A percentile compares a stretch with the other conserved stretches of the same genome.
phyloP scores from a whole-genome alignment of 2,329 filamentous ascomycete genomes.

The Coniosporium tulheliwenetii region DNA sequence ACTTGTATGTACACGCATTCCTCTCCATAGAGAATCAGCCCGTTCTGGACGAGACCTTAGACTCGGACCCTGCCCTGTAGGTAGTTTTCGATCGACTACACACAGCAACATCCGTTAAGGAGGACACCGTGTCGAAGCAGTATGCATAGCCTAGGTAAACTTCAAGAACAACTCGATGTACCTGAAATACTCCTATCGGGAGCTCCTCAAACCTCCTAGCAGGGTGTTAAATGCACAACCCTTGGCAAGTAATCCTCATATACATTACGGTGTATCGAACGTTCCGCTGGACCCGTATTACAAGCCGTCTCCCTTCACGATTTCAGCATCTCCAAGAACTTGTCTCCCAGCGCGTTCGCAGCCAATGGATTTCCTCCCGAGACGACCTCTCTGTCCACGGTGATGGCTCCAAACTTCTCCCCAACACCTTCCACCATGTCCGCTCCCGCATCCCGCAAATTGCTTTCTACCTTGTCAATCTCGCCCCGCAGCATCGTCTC shows the following conservation, averaged over 20 bases:
- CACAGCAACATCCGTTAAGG: too few species aligned
- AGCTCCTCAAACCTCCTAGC: too few species aligned
- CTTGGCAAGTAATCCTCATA: neutral
- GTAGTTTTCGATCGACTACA: too few species aligned
- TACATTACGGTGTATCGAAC: neutral
- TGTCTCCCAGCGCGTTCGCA: slow-evolving; percentile 15
- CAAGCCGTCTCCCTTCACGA: slow-evolving; percentile 1
- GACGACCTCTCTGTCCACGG: slow-evolving; percentile 24
- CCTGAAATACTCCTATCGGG: too few species aligned
- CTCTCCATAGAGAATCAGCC: too few species aligned
- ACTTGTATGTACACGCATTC: too few species aligned
- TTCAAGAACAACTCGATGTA: too few species aligned
- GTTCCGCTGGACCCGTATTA: too few species aligned
- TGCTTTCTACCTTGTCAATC: slow-evolving; percentile 25
- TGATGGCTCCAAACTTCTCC: slow-evolving; percentile 25
- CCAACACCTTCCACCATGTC: slow-evolving; percentile 26
- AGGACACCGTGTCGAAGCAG: too few species aligned
- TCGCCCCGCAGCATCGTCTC: slow-evolving; percentile 27
- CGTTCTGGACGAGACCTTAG: too few species aligned
- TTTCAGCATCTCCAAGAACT: slow-evolving; percentile 17
- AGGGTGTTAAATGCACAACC: neutral
- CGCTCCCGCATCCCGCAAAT: slow-evolving; percentile 22
- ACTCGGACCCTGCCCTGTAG: too few species aligned
- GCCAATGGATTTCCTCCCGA: slow-evolving; percentile 17
- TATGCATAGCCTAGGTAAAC: too few species aligned